Evolutionary conservation across 768 basidiomycete genomes (phyloP).

Genomic region (Favolaschia claudopus): DNA sequence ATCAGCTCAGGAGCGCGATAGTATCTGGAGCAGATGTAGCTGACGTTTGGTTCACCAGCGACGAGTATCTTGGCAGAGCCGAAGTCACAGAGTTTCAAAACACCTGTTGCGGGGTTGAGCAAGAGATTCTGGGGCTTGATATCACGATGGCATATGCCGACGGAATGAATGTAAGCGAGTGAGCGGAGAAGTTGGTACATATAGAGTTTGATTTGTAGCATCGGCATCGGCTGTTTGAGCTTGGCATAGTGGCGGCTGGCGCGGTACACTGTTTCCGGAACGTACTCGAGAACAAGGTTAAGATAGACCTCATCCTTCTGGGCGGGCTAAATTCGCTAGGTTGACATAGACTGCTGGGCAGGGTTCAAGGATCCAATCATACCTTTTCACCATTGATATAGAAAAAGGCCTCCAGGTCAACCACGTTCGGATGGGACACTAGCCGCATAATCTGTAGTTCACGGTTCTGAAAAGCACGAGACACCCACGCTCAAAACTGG

Average conservation of each 20-base stretch:
- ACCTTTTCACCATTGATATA: constrained; percentile 99
- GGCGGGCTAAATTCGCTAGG: constrained; percentile 21
- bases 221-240: constrained; percentile 99
- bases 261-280: constrained; percentile 99
- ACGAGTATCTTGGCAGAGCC: constrained; percentile 99
- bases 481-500: background rate
- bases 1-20: constrained; percentile 99
- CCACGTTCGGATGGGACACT: constrained; percentile 96
- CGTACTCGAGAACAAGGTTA: constrained; percentile 98
- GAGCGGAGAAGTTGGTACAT: constrained; percentile 99
- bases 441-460: constrained; percentile 99
- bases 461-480: constrained; percentile 74
- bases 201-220: constrained; percentile 99
- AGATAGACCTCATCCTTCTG: constrained; percentile 99
- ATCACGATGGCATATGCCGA: constrained; percentile 99
- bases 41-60: constrained; percentile 98
- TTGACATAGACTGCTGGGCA: constrained; percentile 8
- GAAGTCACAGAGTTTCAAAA: constrained; percentile 98
- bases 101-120: constrained; percentile 94
- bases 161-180: constrained; percentile 98
- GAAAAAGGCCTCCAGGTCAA: constrained; percentile 97
- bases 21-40: constrained; percentile 99
- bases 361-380: constrained; percentile 27
- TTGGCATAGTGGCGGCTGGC: constrained; percentile 99
- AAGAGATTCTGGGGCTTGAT: constrained; percentile 99